Evolutionary conservation across 164 flowering plant species (phyloP), one percentile per base, ranked within the genome.

Genomic region (Paratinospora sagittata): DNA sequence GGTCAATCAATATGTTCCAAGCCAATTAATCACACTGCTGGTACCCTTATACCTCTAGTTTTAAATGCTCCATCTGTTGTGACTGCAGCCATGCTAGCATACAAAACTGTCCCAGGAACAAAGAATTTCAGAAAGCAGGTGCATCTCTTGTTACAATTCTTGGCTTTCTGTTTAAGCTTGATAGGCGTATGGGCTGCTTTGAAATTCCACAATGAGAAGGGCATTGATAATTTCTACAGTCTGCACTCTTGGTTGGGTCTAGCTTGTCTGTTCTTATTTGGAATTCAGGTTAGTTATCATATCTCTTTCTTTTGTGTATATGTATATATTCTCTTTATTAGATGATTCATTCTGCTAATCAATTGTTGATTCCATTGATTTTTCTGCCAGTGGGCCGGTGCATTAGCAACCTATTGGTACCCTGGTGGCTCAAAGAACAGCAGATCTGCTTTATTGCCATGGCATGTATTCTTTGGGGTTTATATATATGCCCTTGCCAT

Each of bases 171-270:
- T 78, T 80, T 91, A 76, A 84, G 96, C 72, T 3, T 83, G 26
- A 78, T 96, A 71, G 99, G 98, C 39, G 71, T 91, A 17, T 93
- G 97, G 97, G 96, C 95, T 79, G 98, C 95, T 60, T 37, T 82
- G 75, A 96, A 93, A 77, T 91, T 90, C 75, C 99, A 96, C 81
- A 88, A 82, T 70, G 99, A 96, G 8, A 96, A 86, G 78, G 99
- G 99, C 70, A 88, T 96, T 60, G 98, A 93, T 72, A 93, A 96
- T 74, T 96, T 96, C 82, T 96, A 96, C 85, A 96, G 97, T 72
- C 83, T 96, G 67, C 99, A 96, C 82, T 96, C 99, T 36, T 96
- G 99, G 99, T 81, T 95, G 77, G 99, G 99, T 68, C 82, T 95
- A 24, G 89, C 90, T 37, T 95, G 93, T 77, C 74, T 92, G 10